Evolutionary conservation across 371 early-diverging fungal species (phyloP).

Genomic region (Apophysomyces sp.): DNA sequence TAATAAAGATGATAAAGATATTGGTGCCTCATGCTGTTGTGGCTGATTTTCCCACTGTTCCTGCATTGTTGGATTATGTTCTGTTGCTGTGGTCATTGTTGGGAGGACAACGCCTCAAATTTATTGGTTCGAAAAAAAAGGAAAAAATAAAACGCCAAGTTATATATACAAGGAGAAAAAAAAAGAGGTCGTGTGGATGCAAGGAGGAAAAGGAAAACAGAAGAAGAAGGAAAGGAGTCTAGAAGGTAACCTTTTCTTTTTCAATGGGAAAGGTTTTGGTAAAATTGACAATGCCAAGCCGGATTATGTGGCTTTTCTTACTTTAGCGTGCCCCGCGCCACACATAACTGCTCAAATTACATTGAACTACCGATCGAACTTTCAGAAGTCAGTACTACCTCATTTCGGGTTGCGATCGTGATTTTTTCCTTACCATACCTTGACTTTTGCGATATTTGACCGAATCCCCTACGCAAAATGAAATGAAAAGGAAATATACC

Average conservation of each 20-base stretch:
- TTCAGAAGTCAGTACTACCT: not conserved
- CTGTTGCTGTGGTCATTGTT: not conserved
- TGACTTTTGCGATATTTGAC: not conserved
- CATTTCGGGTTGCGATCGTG: not conserved
- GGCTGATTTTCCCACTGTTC: constrained; percentile 2
- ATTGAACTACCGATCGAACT: not conserved
- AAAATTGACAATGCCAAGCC: constrained; percentile 2
- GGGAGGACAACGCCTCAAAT: not conserved
- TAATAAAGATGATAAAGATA: not conserved
- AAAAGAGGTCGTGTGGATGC: not conserved
- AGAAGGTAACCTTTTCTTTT: not conserved
- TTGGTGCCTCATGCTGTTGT: constrained; percentile 1
- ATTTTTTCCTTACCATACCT: not conserved
- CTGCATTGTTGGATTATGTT: constrained; percentile 1
- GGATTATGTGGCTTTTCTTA: constrained; percentile 1
- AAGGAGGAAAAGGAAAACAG: not conserved
- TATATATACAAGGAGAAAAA: not conserved
- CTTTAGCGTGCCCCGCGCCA: constrained; percentile 1
- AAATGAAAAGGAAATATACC: not conserved
- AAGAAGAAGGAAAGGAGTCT: not conserved
- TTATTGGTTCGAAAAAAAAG: not conserved
- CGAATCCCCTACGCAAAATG: not conserved
- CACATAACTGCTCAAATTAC: not conserved
- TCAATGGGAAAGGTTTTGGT: not conserved
- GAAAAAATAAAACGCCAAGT: not conserved